A percentile compares a stretch with the other conserved stretches of the same genome.
Evolutionary conservation across 2,329 filamentous ascomycete species (phyloP).

Genomic region (Chrysosporium keratinophilum): DNA sequence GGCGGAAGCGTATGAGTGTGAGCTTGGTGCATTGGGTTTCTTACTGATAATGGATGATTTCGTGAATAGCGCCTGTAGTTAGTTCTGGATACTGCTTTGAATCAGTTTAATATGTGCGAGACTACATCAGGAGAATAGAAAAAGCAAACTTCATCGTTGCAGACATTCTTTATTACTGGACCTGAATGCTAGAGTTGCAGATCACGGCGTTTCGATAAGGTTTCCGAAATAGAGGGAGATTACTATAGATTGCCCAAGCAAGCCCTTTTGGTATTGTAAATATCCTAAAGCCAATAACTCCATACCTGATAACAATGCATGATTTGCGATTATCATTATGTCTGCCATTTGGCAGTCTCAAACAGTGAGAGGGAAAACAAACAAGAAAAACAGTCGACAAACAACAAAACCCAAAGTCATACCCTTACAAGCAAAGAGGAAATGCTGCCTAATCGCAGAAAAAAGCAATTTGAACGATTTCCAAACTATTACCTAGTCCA

Average conservation of each 20-base stretch:
- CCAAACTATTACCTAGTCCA: not conserved
- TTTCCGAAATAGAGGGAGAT: not conserved
- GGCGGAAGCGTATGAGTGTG: not conserved
- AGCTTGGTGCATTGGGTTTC: not conserved
- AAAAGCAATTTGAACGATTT: not conserved
- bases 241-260: not conserved
- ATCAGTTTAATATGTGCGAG: no score
- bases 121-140: no score
- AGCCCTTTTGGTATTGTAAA: not conserved
- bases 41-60: not conserved
- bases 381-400: not conserved
- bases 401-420: not conserved
- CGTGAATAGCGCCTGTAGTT: no score
- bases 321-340: conserved; percentile 3
- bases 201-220: no score
- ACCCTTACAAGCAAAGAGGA: not conserved
- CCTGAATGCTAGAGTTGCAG: no score
- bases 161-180: no score
- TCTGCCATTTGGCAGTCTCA: not conserved
- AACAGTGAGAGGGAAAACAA: not conserved
- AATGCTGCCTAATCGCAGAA: not conserved
- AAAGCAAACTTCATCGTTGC: no score
- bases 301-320: not conserved
- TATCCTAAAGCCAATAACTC: not conserved
- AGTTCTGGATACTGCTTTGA: no score